These are phyloP conservation scores for Solanum etuberosum DNA, from an alignment of 257 asterid species.

Conservation along the genomic window DNA sequence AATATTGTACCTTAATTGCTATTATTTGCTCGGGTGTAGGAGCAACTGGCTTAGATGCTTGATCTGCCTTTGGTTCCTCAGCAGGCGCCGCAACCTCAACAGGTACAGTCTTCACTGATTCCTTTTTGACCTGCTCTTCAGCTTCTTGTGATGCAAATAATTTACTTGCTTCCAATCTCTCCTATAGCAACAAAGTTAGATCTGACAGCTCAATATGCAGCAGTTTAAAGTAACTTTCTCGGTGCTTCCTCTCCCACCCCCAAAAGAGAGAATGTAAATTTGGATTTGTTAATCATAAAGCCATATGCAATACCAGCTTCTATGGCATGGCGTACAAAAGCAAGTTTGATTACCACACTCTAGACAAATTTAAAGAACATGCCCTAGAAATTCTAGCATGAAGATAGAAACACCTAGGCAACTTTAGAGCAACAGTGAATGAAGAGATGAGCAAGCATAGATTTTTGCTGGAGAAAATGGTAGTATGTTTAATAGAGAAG, in stretches of 20 bases:
- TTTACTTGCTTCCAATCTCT: constrained; percentile 76
- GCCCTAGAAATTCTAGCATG: background rate
- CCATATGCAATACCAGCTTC: background rate
- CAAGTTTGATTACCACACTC: background rate
- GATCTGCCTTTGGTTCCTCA: constrained; percentile 59
- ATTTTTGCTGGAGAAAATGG: background rate
- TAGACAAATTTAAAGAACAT: background rate
- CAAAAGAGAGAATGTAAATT: background rate
- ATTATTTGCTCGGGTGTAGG: constrained; percentile 95
- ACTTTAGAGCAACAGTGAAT: background rate
- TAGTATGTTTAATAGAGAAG: background rate
- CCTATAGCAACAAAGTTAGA: constrained; percentile 30
- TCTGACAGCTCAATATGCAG: background rate
- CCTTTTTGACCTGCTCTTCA: constrained; percentile 80
- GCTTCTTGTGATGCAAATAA: constrained; percentile 89
- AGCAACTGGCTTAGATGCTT: constrained; percentile 57
- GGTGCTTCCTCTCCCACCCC: background rate
- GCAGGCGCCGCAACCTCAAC: constrained; percentile 48
- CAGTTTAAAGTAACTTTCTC: background rate
- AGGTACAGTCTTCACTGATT: constrained; percentile 75
- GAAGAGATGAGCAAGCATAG: background rate
- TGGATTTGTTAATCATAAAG: background rate
- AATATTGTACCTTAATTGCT: constrained; percentile 68
- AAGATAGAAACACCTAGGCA: background rate
- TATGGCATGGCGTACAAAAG: background rate